phyloP scores from a whole-genome alignment of 2,329 filamentous ascomycete species.

The Fusarium denticulatum region DNA sequence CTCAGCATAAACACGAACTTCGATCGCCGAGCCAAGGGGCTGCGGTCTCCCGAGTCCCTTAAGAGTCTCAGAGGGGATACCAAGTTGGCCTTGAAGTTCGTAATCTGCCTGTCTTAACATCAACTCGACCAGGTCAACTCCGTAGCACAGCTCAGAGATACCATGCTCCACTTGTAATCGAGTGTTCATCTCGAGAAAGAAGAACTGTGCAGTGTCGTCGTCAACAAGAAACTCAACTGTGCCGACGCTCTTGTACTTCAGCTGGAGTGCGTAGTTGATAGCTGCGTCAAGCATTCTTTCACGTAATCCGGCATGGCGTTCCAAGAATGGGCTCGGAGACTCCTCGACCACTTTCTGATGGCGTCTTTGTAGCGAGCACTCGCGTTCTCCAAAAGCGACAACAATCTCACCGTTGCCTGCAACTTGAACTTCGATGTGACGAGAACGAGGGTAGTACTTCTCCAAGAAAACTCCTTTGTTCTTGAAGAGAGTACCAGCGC shows the following conservation, averaged over 20 bases:
- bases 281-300: background rate
- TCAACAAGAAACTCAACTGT: constrained; percentile 34
- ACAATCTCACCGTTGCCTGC: constrained; percentile 4
- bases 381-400: constrained; percentile 70
- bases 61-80: background rate
- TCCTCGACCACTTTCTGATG: constrained; percentile 69
- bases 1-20: background rate
- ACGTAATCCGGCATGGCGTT: background rate
- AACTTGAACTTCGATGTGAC: background rate
- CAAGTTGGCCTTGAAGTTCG: constrained; percentile 18
- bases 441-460: background rate
- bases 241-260: constrained; percentile 34
- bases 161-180: constrained; percentile 81
- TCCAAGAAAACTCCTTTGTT: background rate
- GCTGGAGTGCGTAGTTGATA: background rate
- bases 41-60: background rate
- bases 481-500: background rate
- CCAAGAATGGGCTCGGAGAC: background rate
- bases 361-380: constrained; percentile 73
- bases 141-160: constrained; percentile 80
- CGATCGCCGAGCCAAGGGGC: background rate
- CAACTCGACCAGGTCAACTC: constrained; percentile 72
- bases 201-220: constrained; percentile 56
- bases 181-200: constrained; percentile 64
- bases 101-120: constrained; percentile 51